Conservation (phyloP, 192 early-diverging fungal genomes). For the Coemansia sp. region DNA sequence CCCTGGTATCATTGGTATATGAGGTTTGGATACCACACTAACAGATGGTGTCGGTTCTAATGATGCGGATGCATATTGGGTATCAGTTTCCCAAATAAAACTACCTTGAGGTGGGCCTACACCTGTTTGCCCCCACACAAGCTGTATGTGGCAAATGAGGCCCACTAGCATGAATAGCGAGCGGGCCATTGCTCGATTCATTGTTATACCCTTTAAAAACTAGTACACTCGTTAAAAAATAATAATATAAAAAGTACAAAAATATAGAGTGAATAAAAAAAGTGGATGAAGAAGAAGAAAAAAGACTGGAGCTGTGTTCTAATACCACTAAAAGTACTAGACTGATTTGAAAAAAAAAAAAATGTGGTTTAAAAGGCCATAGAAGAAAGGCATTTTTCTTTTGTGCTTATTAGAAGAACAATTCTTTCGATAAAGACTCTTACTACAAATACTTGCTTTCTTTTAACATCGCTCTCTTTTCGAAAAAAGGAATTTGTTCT, state of each 20-base stretch:
- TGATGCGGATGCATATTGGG: not conserved
- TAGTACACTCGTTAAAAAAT: not conserved
- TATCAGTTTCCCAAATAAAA: not conserved
- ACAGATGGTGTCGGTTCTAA: not conserved
- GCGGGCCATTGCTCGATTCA: slow-evolving; percentile 6
- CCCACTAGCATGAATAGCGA: slow-evolving; percentile 1
- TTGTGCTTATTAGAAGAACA: not conserved
- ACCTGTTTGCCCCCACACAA: not conserved
- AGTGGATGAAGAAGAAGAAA: not conserved
- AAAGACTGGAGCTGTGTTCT: not conserved
- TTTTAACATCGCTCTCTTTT: not conserved
- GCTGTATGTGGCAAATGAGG: not conserved
- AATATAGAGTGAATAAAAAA: not conserved
- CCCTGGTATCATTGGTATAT: not conserved
- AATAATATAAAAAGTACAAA: not conserved
- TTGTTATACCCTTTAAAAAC: not conserved
- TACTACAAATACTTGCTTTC: not conserved
- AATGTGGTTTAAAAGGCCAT: not conserved
- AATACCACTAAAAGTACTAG: not conserved
- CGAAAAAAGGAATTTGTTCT: not conserved
- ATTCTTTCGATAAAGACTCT: not conserved
- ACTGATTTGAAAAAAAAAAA: not conserved
- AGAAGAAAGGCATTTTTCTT: not conserved
- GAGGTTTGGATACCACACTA: not conserved
- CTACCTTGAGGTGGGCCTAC: not conserved